phyloP scores from a whole-genome alignment of 306 rosid genomes.

The Trichosanthes cucumerina region DNA sequence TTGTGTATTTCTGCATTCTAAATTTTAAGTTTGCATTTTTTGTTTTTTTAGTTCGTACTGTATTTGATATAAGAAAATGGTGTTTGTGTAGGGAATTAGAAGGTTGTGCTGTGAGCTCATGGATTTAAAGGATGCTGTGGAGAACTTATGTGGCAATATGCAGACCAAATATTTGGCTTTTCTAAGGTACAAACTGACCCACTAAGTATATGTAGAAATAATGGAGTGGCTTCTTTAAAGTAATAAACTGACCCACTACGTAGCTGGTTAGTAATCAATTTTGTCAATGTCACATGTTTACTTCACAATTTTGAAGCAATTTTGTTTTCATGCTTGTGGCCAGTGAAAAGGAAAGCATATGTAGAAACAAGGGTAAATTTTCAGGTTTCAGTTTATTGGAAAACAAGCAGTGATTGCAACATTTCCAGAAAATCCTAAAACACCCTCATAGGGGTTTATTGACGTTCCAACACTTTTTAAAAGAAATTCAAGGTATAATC shows the following conservation, averaged over 20 bases:
- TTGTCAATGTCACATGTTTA: not conserved
- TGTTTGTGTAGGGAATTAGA: slow-evolving; percentile 72
- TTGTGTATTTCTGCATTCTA: not conserved
- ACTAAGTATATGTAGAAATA: not conserved
- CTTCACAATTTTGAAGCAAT: not conserved
- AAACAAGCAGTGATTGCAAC: not conserved
- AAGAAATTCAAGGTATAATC: not conserved
- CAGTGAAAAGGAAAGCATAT: not conserved
- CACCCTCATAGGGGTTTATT: not conserved
- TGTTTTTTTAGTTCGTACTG: not conserved
- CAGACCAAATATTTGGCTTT: slow-evolving; percentile 82
- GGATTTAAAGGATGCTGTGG: slow-evolving; percentile 90
- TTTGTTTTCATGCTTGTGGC: not conserved
- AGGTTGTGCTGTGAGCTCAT: slow-evolving; percentile 88
- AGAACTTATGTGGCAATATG: slow-evolving; percentile 90
- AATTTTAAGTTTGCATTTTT: not conserved
- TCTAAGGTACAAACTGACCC: slow-evolving; percentile 45
- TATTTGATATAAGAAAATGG: not conserved
- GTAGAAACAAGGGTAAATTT: not conserved
- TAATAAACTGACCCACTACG: not conserved
- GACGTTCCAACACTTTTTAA: not conserved
- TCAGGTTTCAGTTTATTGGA: slow-evolving; percentile 1
- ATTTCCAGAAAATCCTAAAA: not conserved
- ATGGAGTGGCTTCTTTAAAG: not conserved
- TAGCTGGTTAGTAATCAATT: not conserved